phyloP scores from a whole-genome alignment of 1,284 basidiomycete species.

The Agroathelia rolfsii region DNA sequence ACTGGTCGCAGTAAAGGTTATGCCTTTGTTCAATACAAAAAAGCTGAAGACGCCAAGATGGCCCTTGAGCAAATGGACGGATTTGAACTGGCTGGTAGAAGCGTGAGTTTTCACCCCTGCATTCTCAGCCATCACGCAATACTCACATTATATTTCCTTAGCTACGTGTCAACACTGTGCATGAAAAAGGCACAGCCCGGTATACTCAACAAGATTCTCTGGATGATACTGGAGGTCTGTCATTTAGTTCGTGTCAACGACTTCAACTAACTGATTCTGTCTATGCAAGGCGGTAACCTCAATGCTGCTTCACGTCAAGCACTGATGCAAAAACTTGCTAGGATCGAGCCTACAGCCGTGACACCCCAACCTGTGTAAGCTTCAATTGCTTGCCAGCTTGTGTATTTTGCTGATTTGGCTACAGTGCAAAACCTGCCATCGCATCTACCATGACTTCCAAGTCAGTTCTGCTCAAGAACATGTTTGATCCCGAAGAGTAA shows the following conservation, averaged over 20 bases:
- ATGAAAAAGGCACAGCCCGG: conserved; percentile 73
- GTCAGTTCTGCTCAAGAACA: conserved; percentile 84
- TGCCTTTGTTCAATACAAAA: conserved; percentile 95
- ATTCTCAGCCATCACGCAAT: conserved; percentile 5
- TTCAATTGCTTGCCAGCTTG: conserved; percentile 4
- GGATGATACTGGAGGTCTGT: conserved; percentile 71
- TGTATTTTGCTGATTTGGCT: conserved; percentile 10
- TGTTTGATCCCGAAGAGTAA: conserved; percentile 95
- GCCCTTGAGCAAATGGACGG: conserved; percentile 98
- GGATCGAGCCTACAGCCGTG: conserved; percentile 61
- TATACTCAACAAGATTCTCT: conserved; percentile 73
- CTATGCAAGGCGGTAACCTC: conserved; percentile 71
- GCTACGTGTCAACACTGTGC: conserved; percentile 85
- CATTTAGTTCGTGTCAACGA: conserved; percentile 1
- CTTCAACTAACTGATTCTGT: conserved; percentile 5
- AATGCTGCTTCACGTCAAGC: conserved; percentile 93
- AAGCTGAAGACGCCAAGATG: conserved; percentile 87
- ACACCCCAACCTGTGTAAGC: conserved; percentile 53
- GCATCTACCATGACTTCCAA: conserved; percentile 74
- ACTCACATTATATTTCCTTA: conserved; percentile 21
- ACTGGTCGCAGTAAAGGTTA: conserved; percentile 96
- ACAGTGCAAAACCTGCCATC: conserved; percentile 57
- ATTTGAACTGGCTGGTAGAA: conserved; percentile 91
- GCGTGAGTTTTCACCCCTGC: conserved; percentile 37
- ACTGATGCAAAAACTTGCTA: conserved; percentile 98